phyloP scores from a whole-genome alignment of 2,329 filamentous ascomycete species.

The Fusarium liriodendri region DNA sequence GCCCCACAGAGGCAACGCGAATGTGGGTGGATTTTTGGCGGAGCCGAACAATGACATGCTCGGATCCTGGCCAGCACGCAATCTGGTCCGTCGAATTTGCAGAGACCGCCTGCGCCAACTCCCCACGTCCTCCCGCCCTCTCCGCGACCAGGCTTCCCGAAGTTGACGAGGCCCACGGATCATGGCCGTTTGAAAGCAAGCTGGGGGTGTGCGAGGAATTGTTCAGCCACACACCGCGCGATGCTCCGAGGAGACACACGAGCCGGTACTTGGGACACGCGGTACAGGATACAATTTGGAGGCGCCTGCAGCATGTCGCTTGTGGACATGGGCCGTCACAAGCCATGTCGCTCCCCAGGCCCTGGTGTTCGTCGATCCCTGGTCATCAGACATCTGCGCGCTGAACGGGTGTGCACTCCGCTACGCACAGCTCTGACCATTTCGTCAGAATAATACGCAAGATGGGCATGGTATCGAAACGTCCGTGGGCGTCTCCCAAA shows the following conservation, averaged over 20 bases:
- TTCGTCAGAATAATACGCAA: constrained; percentile 1
- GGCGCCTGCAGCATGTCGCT: constrained; percentile 5
- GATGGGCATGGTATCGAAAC: constrained; percentile 1
- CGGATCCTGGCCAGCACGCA: constrained; percentile 46
- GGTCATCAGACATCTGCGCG: constrained; percentile 4
- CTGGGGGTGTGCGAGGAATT: constrained; percentile 19
- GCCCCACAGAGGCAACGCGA: constrained; percentile 21
- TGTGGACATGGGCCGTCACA: background rate
- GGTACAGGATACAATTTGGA: constrained; percentile 7
- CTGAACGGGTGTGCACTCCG: background rate
- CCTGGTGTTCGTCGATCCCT: constrained; percentile 33
- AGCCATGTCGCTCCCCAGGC: constrained; percentile 18
- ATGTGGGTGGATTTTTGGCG: constrained; percentile 31
- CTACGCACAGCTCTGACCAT: constrained; percentile 3
- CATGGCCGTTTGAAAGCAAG: constrained; percentile 18
- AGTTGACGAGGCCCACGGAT: constrained; percentile 1
- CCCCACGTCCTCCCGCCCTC: constrained; percentile 31
- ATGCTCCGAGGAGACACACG: constrained; percentile 22
- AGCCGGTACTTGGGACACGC: constrained; percentile 2
- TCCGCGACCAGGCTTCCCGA: constrained; percentile 8
- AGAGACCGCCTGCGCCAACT: constrained; percentile 2
- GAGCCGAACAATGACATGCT: constrained; percentile 42
- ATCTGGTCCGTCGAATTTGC: constrained; percentile 21
- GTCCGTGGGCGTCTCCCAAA: constrained; percentile 5
- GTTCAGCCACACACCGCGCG: constrained; percentile 7